Conservation (phyloP, 331 rosid genomes). For the Acacia concinna region DNA sequence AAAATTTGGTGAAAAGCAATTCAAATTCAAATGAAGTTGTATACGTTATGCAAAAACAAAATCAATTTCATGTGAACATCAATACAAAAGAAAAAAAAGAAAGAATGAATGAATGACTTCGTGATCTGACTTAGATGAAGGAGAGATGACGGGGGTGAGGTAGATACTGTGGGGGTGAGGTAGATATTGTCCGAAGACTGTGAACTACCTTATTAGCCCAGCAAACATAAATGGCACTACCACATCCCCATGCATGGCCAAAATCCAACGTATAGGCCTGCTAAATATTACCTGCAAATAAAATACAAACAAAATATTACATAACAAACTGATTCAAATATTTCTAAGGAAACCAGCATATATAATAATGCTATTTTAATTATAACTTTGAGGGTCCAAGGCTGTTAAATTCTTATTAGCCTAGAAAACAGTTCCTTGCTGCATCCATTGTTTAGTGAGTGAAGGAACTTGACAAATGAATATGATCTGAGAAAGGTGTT, state of each 20-base stretch:
- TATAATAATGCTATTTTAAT: conserved; percentile 12
- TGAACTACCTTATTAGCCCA: conserved; percentile 71
- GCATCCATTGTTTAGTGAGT: neutral
- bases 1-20: neutral
- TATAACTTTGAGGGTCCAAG: neutral
- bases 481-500: neutral
- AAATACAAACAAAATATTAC: conserved; percentile 24
- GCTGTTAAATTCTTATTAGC: neutral
- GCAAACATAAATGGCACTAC: conserved; percentile 84
- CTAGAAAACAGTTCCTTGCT: neutral
- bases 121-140: neutral
- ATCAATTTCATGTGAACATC: conserved; percentile 11
- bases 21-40: conserved; percentile 3
- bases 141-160: neutral
- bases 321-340: conserved; percentile 9
- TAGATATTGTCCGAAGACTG: neutral
- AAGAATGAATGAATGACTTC: neutral
- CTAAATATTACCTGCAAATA: conserved; percentile 76
- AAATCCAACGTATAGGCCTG: conserved; percentile 94
- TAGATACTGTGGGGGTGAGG: neutral
- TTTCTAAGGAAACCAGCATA: conserved; percentile 6
- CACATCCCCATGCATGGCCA: conserved; percentile 82
- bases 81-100: neutral
- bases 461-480: neutral
- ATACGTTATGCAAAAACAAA: neutral